These are phyloP conservation scores for Boletus vinaceobasis DNA, from an alignment of 768 basidiomycete genomes.

Conservation along the genomic window DNA sequence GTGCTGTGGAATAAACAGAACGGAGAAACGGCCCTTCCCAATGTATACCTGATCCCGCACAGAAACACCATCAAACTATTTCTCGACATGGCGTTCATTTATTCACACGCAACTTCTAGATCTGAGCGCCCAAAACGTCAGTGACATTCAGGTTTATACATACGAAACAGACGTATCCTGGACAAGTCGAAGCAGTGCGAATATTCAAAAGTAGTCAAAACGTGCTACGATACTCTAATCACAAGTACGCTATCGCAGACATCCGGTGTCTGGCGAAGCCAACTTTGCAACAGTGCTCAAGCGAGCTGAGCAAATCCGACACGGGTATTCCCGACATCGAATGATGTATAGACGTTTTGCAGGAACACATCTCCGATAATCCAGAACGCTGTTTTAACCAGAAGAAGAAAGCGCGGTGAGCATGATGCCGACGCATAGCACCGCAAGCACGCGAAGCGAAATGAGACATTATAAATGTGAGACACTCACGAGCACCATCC, in stretches of 20 bases:
- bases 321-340: slow-evolving; percentile 33
- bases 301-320: slow-evolving; percentile 37
- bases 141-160: too few relatives aligned
- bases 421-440: slow-evolving; percentile 1
- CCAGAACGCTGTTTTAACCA: slow-evolving; percentile 11
- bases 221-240: background rate
- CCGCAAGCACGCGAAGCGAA: background rate
- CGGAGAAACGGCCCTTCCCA: too few relatives aligned
- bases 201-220: background rate
- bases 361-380: slow-evolving; percentile 33
- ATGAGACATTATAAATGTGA: background rate
- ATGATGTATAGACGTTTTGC: slow-evolving; percentile 40
- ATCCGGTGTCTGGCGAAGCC: background rate
- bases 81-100: too few relatives aligned
- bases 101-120: too few relatives aligned
- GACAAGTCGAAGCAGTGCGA: background rate
- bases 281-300: background rate
- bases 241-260: background rate
- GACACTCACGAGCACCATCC: background rate
- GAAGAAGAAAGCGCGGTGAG: background rate
- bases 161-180: background rate
- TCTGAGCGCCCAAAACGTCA: too few relatives aligned
- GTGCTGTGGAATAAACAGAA: too few relatives aligned
- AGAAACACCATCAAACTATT: too few relatives aligned
- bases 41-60: too few relatives aligned